Evolutionary conservation across 1,284 basidiomycete species (phyloP), one percentile per base, ranked within the genome.

Genomic region (Athelia sp.): DNA sequence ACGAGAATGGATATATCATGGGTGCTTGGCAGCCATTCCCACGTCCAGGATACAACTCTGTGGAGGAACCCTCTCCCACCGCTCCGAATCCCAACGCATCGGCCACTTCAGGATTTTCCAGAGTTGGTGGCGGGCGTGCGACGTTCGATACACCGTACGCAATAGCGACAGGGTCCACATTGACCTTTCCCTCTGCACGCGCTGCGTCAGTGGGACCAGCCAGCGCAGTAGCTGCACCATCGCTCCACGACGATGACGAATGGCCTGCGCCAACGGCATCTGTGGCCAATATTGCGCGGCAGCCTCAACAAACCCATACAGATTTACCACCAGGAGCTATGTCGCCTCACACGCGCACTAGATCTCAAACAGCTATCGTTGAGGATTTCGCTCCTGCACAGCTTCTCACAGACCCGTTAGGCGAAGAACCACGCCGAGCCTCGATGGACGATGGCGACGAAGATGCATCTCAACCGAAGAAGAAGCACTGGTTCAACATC

Each of bases 1-100:
- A 90, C 58, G 90, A 92, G 58, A 77, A 71, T 24, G 85, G 87
- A 15, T 87, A 76, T 56, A 92, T 92, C 58, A 92, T 93, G 87
- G 83, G 81, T 42, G 85, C 90, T 19, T 91, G 87, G 87, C 82
- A 87, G 58, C 80, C 82, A 29, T 87, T 82, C 70, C 77, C 74
- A 0, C 71, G 76, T 13, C 63, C 72, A 32, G 81, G 80, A 0
- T 78, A 83, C 67, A 56, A 67, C 44, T 61, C 73, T n/a, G 63
- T 86, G 44, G 53, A 63, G 15, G 66, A 67, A 32, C 45, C 55
- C 15, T 47, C 54, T 3, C 56, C 61, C 29, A 11, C 54, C 48
- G 38, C 51, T 48, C 59, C 19, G 58, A 62, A 45, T 62, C 60
- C 49, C 69, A 51, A 47, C 65, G 71, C 17, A 62, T 44, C 43